A percentile compares a stretch with the other conserved stretches of the same genome.
These are phyloP conservation scores for Vararia minispora DNA, from an alignment of 768 basidiomycete genomes.

Conservation along the genomic window DNA sequence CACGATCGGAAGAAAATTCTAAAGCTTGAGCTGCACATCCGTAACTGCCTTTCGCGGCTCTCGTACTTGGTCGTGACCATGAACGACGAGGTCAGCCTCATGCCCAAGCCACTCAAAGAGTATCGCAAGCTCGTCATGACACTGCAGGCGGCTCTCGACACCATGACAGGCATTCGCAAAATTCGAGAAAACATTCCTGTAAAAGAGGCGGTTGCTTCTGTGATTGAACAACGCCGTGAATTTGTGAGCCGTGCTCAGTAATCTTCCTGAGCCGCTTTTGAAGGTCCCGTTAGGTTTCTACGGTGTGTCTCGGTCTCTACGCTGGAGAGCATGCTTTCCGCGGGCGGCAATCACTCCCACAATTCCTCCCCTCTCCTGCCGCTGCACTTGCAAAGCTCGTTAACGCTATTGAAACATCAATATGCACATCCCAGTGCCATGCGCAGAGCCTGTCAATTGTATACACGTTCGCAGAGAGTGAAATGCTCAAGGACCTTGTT, in stretches of 20 bases:
- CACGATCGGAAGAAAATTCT: constrained; percentile 25
- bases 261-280: background rate
- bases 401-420: constrained; percentile 23
- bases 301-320: constrained; percentile 35
- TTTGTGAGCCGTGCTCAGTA: constrained; percentile 19
- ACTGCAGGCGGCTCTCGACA: constrained; percentile 31
- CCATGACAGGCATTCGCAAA: constrained; percentile 34
- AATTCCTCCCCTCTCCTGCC: constrained; percentile 36
- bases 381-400: constrained; percentile 28
- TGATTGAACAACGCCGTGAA: constrained; percentile 30
- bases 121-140: constrained; percentile 27
- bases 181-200: constrained; percentile 35
- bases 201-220: constrained; percentile 28
- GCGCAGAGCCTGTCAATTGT: constrained; percentile 26
- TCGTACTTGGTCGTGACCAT: constrained; percentile 29
- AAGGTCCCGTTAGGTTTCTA: constrained; percentile 25
- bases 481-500: constrained; percentile 30
- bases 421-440: constrained; percentile 20
- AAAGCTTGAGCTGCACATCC: constrained; percentile 31
- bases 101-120: constrained; percentile 37
- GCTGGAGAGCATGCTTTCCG: constrained; percentile 38
- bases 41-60: constrained; percentile 28
- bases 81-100: constrained; percentile 35
- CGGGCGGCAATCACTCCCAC: constrained; percentile 34
- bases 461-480: constrained; percentile 33